These are phyloP conservation scores for Fusarium albosuccineum DNA, from an alignment of 2,329 filamentous ascomycete species.

Conservation along the genomic window DNA sequence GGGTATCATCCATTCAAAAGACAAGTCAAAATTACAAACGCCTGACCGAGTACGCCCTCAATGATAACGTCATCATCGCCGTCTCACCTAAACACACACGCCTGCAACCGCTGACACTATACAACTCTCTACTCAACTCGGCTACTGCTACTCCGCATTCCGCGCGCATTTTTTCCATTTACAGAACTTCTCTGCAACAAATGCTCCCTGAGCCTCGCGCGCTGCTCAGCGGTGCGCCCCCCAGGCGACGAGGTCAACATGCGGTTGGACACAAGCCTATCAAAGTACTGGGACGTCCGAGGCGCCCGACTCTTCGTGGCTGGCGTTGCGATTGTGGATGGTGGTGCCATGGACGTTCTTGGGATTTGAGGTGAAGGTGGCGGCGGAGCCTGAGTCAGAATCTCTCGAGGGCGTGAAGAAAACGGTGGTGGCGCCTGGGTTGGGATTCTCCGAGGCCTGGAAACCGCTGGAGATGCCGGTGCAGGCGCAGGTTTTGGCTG, in stretches of 20 bases:
- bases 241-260: conserved; percentile 24
- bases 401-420: conserved; percentile 13
- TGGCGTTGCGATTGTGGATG: conserved; percentile 33
- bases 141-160: conserved; percentile 30
- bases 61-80: neutral
- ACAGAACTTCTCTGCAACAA: conserved; percentile 42
- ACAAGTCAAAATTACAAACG: conserved; percentile 14
- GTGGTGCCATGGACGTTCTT: conserved; percentile 31
- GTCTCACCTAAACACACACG: neutral
- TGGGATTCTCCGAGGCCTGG: neutral
- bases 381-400: conserved; percentile 31
- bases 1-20: conserved; percentile 27
- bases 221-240: conserved; percentile 39
- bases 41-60: neutral
- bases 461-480: neutral
- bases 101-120: neutral
- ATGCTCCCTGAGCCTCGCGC: conserved; percentile 44
- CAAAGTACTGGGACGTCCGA: conserved; percentile 42
- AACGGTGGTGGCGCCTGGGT: conserved; percentile 27
- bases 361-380: conserved; percentile 36
- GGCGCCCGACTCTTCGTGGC: conserved; percentile 27
- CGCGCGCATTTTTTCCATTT: conserved; percentile 14
- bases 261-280: conserved; percentile 30
- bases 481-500: neutral
- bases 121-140: conserved; percentile 3